phyloP scores from a whole-genome alignment of 169 alveolate genomes.

The Besnoitia besnoiti region DNA sequence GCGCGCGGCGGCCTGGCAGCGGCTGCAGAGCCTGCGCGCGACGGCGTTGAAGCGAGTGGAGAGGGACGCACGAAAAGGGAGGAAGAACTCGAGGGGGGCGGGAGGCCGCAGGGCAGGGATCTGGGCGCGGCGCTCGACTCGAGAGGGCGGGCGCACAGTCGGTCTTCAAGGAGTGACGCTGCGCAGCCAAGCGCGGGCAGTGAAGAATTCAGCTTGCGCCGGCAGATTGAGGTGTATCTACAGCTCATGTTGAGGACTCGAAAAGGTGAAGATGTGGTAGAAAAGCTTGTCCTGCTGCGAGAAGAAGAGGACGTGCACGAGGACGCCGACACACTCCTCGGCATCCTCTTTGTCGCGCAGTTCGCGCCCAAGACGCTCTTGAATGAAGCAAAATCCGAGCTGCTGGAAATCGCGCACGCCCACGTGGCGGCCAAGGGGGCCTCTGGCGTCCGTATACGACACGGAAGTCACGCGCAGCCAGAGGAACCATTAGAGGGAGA shows the following conservation, averaged over 20 bases:
- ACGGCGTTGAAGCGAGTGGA: too few relatives aligned
- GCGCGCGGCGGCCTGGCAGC: too few relatives aligned
- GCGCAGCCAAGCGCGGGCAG: too few relatives aligned
- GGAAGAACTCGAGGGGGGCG: too few relatives aligned
- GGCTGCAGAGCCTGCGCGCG: too few relatives aligned
- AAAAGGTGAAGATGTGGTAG: neutral
- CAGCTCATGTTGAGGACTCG: neutral
- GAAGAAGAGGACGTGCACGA: neutral
- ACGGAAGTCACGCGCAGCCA: neutral
- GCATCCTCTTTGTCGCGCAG: neutral
- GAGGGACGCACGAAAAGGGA: too few relatives aligned
- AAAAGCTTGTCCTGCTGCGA: neutral
- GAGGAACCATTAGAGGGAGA: neutral
- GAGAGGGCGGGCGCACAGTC: too few relatives aligned
- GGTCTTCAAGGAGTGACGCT: neutral
- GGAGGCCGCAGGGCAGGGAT: too few relatives aligned
- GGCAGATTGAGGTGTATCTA: neutral
- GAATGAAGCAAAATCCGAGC: neutral
- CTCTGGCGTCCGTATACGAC: neutral
- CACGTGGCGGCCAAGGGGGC: neutral
- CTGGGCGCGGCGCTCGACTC: too few relatives aligned
- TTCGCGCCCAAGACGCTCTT: neutral
- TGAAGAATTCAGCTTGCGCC: too few relatives aligned
- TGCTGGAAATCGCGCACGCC: neutral
- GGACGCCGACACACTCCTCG: conserved; percentile 1